phyloP scores from a whole-genome alignment of 352 stramenopile genomes.

The Phytopythium boreale region DNA sequence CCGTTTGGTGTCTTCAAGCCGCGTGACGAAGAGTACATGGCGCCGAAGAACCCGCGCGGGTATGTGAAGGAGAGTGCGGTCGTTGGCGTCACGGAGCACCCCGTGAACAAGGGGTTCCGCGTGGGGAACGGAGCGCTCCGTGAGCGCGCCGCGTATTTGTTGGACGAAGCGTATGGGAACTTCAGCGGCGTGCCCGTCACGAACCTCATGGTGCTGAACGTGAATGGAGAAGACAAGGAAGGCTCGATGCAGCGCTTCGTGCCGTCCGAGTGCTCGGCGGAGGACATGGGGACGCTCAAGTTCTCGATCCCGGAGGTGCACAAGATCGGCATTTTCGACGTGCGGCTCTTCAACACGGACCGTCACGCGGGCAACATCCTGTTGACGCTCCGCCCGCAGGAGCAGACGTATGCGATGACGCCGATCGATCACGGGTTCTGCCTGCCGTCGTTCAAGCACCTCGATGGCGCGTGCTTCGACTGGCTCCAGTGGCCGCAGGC shows the following conservation, averaged over 20 bases:
- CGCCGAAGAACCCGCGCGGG: slow-evolving; percentile 96
- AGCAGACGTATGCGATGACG: slow-evolving; percentile 79
- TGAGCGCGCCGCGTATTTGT: slow-evolving; percentile 80
- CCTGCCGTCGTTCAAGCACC: slow-evolving; percentile 76
- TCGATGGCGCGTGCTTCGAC: slow-evolving; percentile 83
- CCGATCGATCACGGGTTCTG: slow-evolving; percentile 89
- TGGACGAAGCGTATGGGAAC: slow-evolving; percentile 72
- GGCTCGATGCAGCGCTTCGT: slow-evolving; percentile 86
- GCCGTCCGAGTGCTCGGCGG: slow-evolving; percentile 74
- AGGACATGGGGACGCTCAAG: slow-evolving; percentile 88
- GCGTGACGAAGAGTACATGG: slow-evolving; percentile 98
- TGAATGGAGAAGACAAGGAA: slow-evolving; percentile 70
- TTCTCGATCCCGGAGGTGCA: slow-evolving; percentile 84
- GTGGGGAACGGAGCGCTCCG: slow-evolving; percentile 83
- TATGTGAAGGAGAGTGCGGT: slow-evolving; percentile 87
- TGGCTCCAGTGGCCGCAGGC: slow-evolving; percentile 88
- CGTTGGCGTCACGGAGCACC: slow-evolving; percentile 78
- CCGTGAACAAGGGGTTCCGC: slow-evolving; percentile 82
- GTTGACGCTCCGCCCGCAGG: slow-evolving; percentile 42
- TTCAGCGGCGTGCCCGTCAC: slow-evolving; percentile 86
- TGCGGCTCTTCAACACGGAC: slow-evolving; percentile 89
- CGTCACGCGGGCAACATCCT: slow-evolving; percentile 87
- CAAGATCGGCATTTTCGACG: slow-evolving; percentile 87
- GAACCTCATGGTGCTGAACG: slow-evolving; percentile 62
- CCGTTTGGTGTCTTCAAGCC: slow-evolving; percentile 95